Percentiles rank a stretch among this genome's conserved stretches.
Evolutionary conservation across 2,329 filamentous ascomycete genomes (phyloP).

Genomic region (Shiraia bambusicola): DNA sequence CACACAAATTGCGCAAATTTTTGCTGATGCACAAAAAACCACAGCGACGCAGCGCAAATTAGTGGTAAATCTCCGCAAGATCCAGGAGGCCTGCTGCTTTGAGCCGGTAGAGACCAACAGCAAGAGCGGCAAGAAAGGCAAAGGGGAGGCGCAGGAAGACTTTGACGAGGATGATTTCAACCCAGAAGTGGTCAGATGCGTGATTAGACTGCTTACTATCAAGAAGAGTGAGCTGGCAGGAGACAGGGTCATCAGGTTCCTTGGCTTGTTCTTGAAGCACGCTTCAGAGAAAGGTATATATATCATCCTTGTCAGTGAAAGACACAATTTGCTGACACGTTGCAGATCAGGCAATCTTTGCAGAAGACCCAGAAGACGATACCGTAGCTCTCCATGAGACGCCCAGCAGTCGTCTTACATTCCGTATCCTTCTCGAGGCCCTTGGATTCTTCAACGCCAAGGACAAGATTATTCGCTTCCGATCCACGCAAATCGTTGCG

Average conservation of each 20-base stretch:
- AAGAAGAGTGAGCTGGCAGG: constrained; percentile 91
- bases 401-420: constrained; percentile 76
- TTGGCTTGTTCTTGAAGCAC: constrained; percentile 81
- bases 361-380: constrained; percentile 60
- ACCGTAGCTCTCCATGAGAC: constrained; percentile 76
- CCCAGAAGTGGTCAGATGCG: constrained; percentile 77
- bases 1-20: constrained; percentile 64
- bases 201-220: constrained; percentile 77
- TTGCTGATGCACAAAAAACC: constrained; percentile 72
- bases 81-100: constrained; percentile 79
- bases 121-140: constrained; percentile 36
- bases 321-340: constrained; percentile 10
- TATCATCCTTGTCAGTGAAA: not conserved
- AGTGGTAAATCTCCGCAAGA: constrained; percentile 80
- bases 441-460: constrained; percentile 79
- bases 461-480: constrained; percentile 89
- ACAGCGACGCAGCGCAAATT: constrained; percentile 89
- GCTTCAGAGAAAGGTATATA: constrained; percentile 59
- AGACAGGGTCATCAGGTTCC: constrained; percentile 80
- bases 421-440: constrained; percentile 70
- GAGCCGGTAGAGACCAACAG: constrained; percentile 56
- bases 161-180: constrained; percentile 88
- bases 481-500: constrained; percentile 84
- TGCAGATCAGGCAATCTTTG: constrained; percentile 35
- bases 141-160: constrained; percentile 55